Evolutionary conservation across 2,329 filamentous ascomycete species (phyloP), one percentile per base, ranked within the genome.

Genomic region (Trichoderma oligosporum): DNA sequence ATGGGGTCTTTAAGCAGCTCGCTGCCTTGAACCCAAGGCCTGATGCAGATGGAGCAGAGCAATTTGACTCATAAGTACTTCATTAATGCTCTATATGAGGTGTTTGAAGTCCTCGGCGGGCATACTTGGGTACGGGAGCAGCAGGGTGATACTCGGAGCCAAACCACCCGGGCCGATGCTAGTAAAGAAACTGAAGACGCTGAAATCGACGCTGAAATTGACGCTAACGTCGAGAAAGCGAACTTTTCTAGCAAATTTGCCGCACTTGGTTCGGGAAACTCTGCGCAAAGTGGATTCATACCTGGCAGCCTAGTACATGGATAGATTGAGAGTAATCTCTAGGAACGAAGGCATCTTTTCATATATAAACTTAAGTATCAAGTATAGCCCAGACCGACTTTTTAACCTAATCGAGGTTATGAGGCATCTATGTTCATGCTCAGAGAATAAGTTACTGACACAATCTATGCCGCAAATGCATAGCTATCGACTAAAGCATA

Each of bases 1-100:
- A 70, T 52, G 46, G 41, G 11, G 54, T 61, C 2, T 78, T 74
- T 52, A 64, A 71, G 46, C 66, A 69, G 49, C 59, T 72, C 11
- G 67, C 66, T 31, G 64, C 65, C 7, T 57, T 63, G 7, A 67
- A 67, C 20, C 65, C 67, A 4, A 46, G 16, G n/a, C 8, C 44
- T 9, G 73, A 75, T 38, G 68, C 69, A 3, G 70, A 64, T 74
- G n/a, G 63, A 74, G 47, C 64, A 65, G 49, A 75, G 70, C 57
- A 78, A 77, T 58, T 60, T 53, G 2, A 66, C 67, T 0, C 75
- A 79, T 61, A 73, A 73, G 45, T 61, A 70, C 39, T 79, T 77
- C 59, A 77, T 78, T 48, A 68, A 77, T 46, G 67, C 66, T 2
- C 67, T 79, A 1, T 64, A 60, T 4, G 61, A 72, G 4, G 70